A percentile compares a stretch with the other conserved stretches of the same genome.
Conservation (phyloP, 257 asterid species). For the Plantago elongata region DNA sequence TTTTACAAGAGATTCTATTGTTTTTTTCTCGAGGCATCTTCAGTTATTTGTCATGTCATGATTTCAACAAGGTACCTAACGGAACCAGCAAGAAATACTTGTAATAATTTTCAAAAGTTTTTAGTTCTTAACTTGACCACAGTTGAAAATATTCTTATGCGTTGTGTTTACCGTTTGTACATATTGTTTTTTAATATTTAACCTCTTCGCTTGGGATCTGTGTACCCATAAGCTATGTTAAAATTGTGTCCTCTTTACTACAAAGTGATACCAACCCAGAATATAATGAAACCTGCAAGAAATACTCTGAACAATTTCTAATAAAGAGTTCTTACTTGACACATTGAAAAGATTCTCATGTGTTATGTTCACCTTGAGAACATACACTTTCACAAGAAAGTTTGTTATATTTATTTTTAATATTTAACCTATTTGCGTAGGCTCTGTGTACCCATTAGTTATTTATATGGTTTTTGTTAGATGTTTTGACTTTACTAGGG, state of each 20-base stretch:
- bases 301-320: neutral
- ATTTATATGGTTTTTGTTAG: neutral
- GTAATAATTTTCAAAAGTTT: neutral
- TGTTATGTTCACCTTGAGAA: neutral
- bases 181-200: neutral
- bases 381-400: neutral
- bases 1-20: neutral
- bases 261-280: neutral
- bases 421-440: neutral
- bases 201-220: neutral
- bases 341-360: neutral
- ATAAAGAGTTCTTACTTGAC: neutral
- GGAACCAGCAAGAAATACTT: constrained; percentile 3
- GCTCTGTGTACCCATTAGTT: neutral
- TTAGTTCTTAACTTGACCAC: neutral
- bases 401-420: neutral
- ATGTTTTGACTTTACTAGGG: neutral
- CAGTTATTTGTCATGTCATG: constrained; percentile 1
- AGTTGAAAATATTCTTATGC: neutral
- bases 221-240: neutral
- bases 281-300: neutral
- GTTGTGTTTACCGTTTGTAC: neutral
- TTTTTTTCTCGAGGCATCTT: neutral
- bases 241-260: neutral
- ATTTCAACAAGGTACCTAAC: constrained; percentile 1